Evolutionary conservation across 495 filamentous ascomycete species (phyloP), one percentile per base, ranked within the genome.

Genomic region (Aspergillus ellipticus): DNA sequence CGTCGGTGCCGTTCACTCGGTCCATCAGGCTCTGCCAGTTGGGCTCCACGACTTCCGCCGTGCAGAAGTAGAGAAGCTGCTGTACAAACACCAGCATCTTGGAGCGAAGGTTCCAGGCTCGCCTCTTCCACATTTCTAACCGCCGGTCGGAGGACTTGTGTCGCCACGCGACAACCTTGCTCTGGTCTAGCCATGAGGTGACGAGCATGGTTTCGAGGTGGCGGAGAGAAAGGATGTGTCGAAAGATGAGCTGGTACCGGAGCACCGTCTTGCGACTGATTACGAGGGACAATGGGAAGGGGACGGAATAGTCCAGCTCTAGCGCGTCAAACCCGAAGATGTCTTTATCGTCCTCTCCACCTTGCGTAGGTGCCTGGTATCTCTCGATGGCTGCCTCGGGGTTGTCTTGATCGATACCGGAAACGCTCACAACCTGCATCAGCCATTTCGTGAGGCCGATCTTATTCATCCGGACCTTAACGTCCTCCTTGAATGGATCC

Each of bases 51-150:
- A 98, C 94, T 68, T 98, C 94, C 0, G 89, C 85, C 0, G 94
- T 97, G 67, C 92, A 97, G 62, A 96, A 98, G 67, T 97, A 98
- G 21, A 96, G 78, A 24, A 97, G 74, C 65, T 98, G 94, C 70
- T 98, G 95, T 19, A 97, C 87, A 64, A 97, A 98, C 11, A 96
- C 88, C 11, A 98, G 76, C 94, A 98, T 98, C 46, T 96, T 83
- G 8, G 92, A 89, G 20, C 94, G 81, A 41, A 98, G 70, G 2
- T 89, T 96, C 90, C 91, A 97, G 3, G 90, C 89, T 28, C 90
- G 82, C 33, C 93, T 81, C 68, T 98, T 98, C 90, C 91, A 97
- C 61, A 87, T 79, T 74, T 97, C 94, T 28, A 97, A 76, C 46
- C 83, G 79, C 33, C 82, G 81, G 52, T 87, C 82, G 0, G 85